These are phyloP conservation scores for Mucor indicus DNA, from an alignment of 371 early-diverging fungal genomes.

Conservation along the genomic window DNA sequence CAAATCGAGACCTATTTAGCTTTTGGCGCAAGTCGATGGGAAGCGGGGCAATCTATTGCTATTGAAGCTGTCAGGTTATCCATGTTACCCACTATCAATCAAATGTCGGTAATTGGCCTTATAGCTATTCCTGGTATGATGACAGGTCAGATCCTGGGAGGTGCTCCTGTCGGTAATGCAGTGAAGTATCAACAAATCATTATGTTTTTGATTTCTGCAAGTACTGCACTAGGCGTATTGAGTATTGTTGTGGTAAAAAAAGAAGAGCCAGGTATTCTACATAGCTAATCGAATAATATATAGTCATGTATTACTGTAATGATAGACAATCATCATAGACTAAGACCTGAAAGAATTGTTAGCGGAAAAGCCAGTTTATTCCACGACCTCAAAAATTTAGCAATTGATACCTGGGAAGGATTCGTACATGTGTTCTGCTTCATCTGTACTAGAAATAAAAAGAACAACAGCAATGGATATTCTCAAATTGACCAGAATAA, in stretches of 20 bases:
- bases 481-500: neutral
- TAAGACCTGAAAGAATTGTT: slow-evolving; percentile 60
- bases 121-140: slow-evolving; percentile 86
- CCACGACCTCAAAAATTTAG: slow-evolving; percentile 19
- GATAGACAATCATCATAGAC: slow-evolving; percentile 54
- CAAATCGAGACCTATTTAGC: slow-evolving; percentile 72
- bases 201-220: slow-evolving; percentile 73
- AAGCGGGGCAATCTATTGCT: slow-evolving; percentile 68
- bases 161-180: slow-evolving; percentile 73
- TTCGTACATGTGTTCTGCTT: slow-evolving; percentile 5
- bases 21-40: slow-evolving; percentile 82
- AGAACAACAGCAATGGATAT: too few species aligned
- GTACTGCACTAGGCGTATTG: slow-evolving; percentile 58
- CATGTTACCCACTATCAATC: slow-evolving; percentile 77
- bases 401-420: neutral
- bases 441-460: neutral
- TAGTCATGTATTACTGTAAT: slow-evolving; percentile 53
- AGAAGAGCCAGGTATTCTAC: neutral
- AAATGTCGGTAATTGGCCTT: slow-evolving; percentile 81
- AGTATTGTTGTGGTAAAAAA: slow-evolving; percentile 46
- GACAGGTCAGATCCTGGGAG: slow-evolving; percentile 85
- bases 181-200: slow-evolving; percentile 76
- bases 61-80: slow-evolving; percentile 71
- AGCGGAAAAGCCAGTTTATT: slow-evolving; percentile 24
- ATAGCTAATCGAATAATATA: neutral